Base-by-base conservation (phyloP, 768 basidiomycete species). In the Jaapia argillacea region DNA sequence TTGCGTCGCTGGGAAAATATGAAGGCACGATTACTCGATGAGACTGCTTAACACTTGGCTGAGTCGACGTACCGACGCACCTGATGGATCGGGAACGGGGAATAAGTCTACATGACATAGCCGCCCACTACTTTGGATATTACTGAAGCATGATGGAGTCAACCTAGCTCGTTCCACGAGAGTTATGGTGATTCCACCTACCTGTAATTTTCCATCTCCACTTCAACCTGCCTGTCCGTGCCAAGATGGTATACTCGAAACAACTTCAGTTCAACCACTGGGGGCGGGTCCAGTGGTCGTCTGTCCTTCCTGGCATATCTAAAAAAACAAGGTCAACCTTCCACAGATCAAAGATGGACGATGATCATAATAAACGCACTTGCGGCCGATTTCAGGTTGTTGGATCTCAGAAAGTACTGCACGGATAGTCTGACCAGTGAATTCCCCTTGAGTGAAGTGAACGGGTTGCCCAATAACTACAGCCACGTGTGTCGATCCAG, bases 21-120 rank as follows among this genome's bases (percentile, higher is more conserved):
- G 22, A 10, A 7, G 21, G 10, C 20, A 7, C 7, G 37, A 10
- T 12, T 7, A 21, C 13, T 13, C 21, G 16, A 38, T 16, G 12
- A 18, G 22, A 42, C 21, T 44, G 37, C 13, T 50, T 33, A 37
- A 54, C 54, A 16, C 45, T 44, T 25, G 40, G 28, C 23, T 52
- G 54, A 35, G 51, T 21, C 10, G 10, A 10, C 16, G 24, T 45
- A 40, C 24, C 51, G 44, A 5, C 52, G 35, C 14, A 58, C 46
- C 24, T 46, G 38, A 6, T 50, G 41, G 3, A 22, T 48, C 55
- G 24, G 44, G 42, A 5, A 84, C 72, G 4, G 79, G 80, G 48
- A 84, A 85, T 14, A 89, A 66, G 60, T 88, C 86, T 28, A 84
- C 82, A 2, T 79, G 83, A 58, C 86, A 87, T 13, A 89, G 57